Evolutionary conservation across 2,329 filamentous ascomycete genomes (phyloP).

Genomic region (Rugonectria rugulosa): DNA sequence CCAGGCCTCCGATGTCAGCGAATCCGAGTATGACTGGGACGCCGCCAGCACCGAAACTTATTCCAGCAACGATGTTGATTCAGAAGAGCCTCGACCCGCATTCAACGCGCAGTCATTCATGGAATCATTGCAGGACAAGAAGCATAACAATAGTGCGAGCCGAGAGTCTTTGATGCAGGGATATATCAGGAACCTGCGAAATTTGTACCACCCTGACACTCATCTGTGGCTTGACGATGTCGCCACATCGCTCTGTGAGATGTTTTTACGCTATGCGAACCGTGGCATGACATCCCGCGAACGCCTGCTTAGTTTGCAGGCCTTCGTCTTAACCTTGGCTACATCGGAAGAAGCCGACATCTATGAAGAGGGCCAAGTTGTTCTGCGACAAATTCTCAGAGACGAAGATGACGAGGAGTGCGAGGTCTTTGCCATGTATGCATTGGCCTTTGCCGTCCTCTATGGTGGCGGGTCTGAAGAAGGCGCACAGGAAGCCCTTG

Average conservation of each 20-base stretch:
- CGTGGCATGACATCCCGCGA: constrained; percentile 73
- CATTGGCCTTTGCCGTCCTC: constrained; percentile 74
- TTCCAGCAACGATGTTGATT: constrained; percentile 54
- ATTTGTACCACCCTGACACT: constrained; percentile 42
- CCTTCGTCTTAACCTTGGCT: constrained; percentile 73
- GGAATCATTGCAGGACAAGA: constrained; percentile 75
- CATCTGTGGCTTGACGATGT: constrained; percentile 62
- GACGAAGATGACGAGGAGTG: constrained; percentile 70
- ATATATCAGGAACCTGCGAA: constrained; percentile 62
- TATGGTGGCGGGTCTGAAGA: constrained; percentile 77
- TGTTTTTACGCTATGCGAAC: constrained; percentile 75
- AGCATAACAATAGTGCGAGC: constrained; percentile 76
- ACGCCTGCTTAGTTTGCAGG: constrained; percentile 73
- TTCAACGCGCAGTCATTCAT: constrained; percentile 72
- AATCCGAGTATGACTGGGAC: constrained; percentile 59
- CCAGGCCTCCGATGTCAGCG: constrained; percentile 67
- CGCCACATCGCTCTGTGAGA: constrained; percentile 64
- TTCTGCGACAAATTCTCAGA: constrained; percentile 46
- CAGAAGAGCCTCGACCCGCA: constrained; percentile 69
- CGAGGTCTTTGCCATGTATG: constrained; percentile 75
- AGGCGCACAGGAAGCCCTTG: constrained; percentile 75
- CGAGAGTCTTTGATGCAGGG: constrained; percentile 60
- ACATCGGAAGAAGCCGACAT: constrained; percentile 65
- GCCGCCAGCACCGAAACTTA: constrained; percentile 54
- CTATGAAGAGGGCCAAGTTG: constrained; percentile 40